phyloP scores from a whole-genome alignment of 495 filamentous ascomycete genomes.

The Aspergillus homomorphus region DNA sequence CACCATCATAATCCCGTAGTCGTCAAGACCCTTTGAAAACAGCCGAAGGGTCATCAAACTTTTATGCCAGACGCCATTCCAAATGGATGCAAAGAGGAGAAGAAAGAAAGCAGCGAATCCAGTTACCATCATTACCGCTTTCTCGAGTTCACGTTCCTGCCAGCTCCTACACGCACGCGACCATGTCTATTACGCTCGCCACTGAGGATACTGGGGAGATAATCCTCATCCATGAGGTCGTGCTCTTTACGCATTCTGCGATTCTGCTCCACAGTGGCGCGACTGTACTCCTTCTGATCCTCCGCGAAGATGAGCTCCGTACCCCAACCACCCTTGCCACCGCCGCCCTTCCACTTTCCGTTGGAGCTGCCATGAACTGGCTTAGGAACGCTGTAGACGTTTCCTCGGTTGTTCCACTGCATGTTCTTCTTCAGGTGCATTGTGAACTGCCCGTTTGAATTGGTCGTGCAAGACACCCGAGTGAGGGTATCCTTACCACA shows the following conservation, averaged over 20 bases:
- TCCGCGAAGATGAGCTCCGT: constrained; percentile 78
- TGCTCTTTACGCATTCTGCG: constrained; percentile 60
- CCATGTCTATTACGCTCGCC: constrained; percentile 65
- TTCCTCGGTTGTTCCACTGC: constrained; percentile 92
- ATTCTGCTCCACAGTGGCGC: constrained; percentile 58
- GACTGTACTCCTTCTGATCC: constrained; percentile 91
- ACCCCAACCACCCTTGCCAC: constrained; percentile 87
- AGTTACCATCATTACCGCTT: constrained; percentile 51
- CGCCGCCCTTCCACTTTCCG: constrained; percentile 69
- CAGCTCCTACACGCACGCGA: constrained; percentile 77
- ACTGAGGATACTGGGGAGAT: constrained; percentile 79
- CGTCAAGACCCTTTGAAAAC: constrained; percentile 11
- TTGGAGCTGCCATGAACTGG: constrained; percentile 75
- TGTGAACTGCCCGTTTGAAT: constrained; percentile 73
- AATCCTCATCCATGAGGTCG: constrained; percentile 94
- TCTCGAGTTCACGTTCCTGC: constrained; percentile 79
- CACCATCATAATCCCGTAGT: constrained; percentile 23
- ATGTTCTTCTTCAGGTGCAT: constrained; percentile 92
- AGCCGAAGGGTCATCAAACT: constrained; percentile 22
- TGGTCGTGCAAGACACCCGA: constrained; percentile 80
- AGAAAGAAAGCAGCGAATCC: constrained; percentile 6
- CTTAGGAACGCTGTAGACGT: constrained; percentile 87
- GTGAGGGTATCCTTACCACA: constrained; percentile 87
- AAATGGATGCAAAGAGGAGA: constrained; percentile 27
- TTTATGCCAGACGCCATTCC: constrained; percentile 39